Conservation (phyloP, 2,329 filamentous ascomycete species). For the Trichoderma breve region DNA sequence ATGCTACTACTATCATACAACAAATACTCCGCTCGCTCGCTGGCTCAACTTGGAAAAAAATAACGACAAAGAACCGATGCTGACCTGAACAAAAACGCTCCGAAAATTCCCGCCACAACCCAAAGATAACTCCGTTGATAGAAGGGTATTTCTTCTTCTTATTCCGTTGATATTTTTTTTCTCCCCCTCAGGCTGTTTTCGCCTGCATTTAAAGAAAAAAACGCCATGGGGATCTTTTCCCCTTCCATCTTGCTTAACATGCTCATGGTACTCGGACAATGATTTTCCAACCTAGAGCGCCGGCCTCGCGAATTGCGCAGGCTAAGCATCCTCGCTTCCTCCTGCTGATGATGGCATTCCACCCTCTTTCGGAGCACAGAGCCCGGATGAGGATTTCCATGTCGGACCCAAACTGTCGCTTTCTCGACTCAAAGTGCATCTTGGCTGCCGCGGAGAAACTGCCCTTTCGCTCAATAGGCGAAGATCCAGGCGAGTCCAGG, state of each 20-base stretch:
- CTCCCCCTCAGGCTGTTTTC: background rate
- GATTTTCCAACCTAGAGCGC: constrained; percentile 66
- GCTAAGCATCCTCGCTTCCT: constrained; percentile 66
- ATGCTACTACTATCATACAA: constrained; percentile 14
- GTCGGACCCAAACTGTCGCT: constrained; percentile 60
- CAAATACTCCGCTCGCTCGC: constrained; percentile 9
- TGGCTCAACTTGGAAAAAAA: constrained; percentile 3
- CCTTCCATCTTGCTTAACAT: background rate
- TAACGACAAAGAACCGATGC: background rate
- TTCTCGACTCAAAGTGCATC: constrained; percentile 56
- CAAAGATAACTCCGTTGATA: constrained; percentile 7
- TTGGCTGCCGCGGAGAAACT: constrained; percentile 46
- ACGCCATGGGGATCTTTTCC: background rate
- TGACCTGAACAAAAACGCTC: background rate
- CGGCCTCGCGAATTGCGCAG: constrained; percentile 73
- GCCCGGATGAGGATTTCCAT: constrained; percentile 70
- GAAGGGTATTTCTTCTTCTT: constrained; percentile 7
- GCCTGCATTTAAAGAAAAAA: background rate
- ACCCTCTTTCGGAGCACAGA: constrained; percentile 70
- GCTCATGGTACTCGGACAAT: constrained; percentile 57
- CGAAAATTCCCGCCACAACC: background rate
- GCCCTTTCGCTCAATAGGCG: constrained; percentile 35
- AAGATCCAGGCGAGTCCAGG: constrained; percentile 29
- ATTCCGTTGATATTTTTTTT: background rate
- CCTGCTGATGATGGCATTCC: constrained; percentile 70